Evolutionary conservation across 2,329 filamentous ascomycete genomes (phyloP).

Genomic region (Acarospora socialis): DNA sequence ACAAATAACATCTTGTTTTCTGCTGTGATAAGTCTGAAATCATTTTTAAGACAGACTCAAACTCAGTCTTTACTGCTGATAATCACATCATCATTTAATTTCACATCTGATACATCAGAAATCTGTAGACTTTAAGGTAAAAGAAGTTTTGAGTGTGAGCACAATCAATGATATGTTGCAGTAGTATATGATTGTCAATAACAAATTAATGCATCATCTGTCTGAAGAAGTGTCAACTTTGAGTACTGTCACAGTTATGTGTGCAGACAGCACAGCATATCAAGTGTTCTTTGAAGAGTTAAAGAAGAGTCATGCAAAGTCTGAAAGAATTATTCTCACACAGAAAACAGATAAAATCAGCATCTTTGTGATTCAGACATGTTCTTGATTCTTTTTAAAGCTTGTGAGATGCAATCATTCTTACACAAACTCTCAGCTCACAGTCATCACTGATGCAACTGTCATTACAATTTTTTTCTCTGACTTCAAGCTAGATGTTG

Average conservation of each 20-base stretch:
- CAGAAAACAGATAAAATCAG: constrained; percentile 49
- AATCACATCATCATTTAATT: no score
- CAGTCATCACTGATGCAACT: constrained; percentile 35
- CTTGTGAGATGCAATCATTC: neutral
- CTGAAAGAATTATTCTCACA: constrained; percentile 43
- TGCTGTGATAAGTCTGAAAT: no score
- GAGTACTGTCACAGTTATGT: constrained; percentile 43
- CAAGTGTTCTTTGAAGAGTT: constrained; percentile 51
- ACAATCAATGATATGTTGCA: constrained; percentile 53
- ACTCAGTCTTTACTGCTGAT: no score
- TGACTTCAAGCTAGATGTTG: constrained; percentile 37
- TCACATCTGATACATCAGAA: no score
- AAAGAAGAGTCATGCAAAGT: constrained; percentile 30
- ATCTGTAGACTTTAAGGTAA: no score
- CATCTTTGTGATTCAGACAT: constrained; percentile 39
- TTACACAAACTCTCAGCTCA: constrained; percentile 24
- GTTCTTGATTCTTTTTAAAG: constrained; percentile 2
- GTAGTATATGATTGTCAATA: constrained; percentile 51
- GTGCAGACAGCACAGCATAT: constrained; percentile 51
- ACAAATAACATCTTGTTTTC: no score
- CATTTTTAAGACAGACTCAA: no score
- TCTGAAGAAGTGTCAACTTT: constrained; percentile 42
- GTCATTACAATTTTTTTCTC: constrained; percentile 48
- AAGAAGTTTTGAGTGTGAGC: no score
- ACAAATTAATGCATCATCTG: constrained; percentile 50